Base-by-base conservation (phyloP, 139 green algal genomes). In the Astrephomene gubernaculifera region DNA sequence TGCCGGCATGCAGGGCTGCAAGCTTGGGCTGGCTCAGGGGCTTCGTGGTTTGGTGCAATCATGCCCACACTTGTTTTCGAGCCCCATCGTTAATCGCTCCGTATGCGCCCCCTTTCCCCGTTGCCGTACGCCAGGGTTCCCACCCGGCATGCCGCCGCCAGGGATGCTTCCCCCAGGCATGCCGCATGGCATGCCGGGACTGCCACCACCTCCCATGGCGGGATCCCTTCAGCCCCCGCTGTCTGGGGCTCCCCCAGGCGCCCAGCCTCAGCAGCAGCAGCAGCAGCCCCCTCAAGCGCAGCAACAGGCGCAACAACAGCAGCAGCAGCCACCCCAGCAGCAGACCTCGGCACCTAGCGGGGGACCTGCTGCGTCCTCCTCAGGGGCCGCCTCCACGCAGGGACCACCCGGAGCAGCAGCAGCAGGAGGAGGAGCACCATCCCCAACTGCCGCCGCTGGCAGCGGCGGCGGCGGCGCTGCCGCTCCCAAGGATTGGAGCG, bases 401-500 rank as follows among this genome's bases (percentile, higher is more conserved):
- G n/a, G n/a, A n/a, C n/a, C n/a, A n/a, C n/a, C n/a, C n/a, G 29
- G 36, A 25, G 75, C 53, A 41, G 33, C 79, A 78, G 80, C 86
- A 57, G 71, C 54, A 79, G 52, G 22, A 36, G 73, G 38, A 41
- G 10, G 57, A 60, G 38, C 39, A 60, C 22, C 38, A 41, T 4
- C 35, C 6, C 68, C 14, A 0, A 2, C 19, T 19, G 9, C 67
- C 4, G 35, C 7, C 6, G 41, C 53, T 61, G 7, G 10, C 60
- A 41, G 39, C 54, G 25, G 65, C 24, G 31, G 31, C 73, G 43
- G 65, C 80, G 41, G 61, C 22, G 57, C 24, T 33, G 29, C 38
- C 41, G 52, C 49, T 2, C 38, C 36, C 64, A 91, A 92, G 74
- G 94, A 95, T 2, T 99, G 97, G 97, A 96, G 92, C 0, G 97